Base-by-base conservation (phyloP, 148 eudicot genomes). In the Rhododendron kiyosumense region DNA sequence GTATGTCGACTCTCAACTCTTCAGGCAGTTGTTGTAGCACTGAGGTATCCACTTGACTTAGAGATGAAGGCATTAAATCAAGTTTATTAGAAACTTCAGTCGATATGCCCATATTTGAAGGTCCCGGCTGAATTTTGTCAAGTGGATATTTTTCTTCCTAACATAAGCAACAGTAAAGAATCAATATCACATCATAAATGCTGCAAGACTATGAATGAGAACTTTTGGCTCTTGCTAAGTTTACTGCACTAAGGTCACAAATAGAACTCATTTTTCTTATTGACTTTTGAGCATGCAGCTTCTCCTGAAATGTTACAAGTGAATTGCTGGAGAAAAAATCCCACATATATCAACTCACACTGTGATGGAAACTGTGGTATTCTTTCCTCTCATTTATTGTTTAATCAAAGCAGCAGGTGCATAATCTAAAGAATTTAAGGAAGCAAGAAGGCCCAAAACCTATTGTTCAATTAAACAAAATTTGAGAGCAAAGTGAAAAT, bases 41-140 rank as follows among this genome's bases (percentile, higher is more conserved):
- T 71, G 95, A 91, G 74, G 82, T 54, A 91, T 97, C 99, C 85
- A 95, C 90, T 92, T 97, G 98, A 89, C 98, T 97, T 80, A 93
- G 88, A 89, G 99, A 96, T 75, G 91, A 89, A 78, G 99, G 98
- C 98, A 96, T 95, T 24, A 95, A 20, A 75, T 87, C 89, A 69
- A 65, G 81, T 61, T 78, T 65, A 51, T 46, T 83, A 74, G 92
- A 84, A 79, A 84, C 85, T 48, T 88, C 51, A 82, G 81, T 75
- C 76, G 89, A 57, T 73, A 54, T 81, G 73, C 36, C 76, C 46
- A 65, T 79, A 71, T 78, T 63, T 79, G 89, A 82, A 43, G 86
- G 81, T 74, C 88, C 83, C 22, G 83, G 63, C 85, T 85, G 88
- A 63, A 81, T 87, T 61, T 89, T 80, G 83, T 83, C 75, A 74